Evolutionary conservation across 805 yeast genomes (phyloP).

Genomic region (Yarrowia sp.): DNA sequence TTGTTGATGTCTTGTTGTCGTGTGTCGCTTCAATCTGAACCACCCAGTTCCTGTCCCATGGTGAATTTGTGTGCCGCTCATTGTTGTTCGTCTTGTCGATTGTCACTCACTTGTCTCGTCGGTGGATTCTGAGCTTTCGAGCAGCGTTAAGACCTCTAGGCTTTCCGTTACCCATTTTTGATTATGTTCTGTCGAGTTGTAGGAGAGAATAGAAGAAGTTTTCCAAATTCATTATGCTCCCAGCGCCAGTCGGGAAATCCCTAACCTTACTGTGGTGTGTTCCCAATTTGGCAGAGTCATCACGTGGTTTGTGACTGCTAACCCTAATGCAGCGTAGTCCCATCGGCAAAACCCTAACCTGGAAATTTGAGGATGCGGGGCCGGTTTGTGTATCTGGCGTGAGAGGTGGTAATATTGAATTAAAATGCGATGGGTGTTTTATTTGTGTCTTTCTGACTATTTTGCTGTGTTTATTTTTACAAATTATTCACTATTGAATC

Average conservation of each 20-base stretch:
- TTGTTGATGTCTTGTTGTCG: not conserved
- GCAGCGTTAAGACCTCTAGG: constrained; percentile 99
- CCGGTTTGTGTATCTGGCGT: too few relatives aligned
- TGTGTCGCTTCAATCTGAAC: not conserved
- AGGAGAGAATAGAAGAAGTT: constrained; percentile 23
- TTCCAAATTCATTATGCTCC: constrained; percentile 24
- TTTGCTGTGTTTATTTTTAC: too few relatives aligned
- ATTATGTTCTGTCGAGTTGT: constrained; percentile 28
- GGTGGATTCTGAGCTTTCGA: constrained; percentile 99
- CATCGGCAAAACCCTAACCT: too few relatives aligned
- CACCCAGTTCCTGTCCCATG: not conserved
- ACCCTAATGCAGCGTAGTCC: not conserved
- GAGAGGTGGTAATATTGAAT: too few relatives aligned
- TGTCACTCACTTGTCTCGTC: constrained; percentile 84
- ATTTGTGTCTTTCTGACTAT: too few relatives aligned
- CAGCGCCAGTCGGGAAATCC: constrained; percentile 24
- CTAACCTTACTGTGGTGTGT: constrained; percentile 12
- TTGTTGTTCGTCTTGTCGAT: constrained; percentile 3
- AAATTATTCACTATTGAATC: not conserved
- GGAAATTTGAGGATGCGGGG: too few relatives aligned
- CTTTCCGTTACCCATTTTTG: constrained; percentile 97
- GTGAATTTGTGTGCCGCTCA: not conserved
- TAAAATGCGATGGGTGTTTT: too few relatives aligned
- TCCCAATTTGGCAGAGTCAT: constrained; percentile 20
- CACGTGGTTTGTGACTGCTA: constrained; percentile 23